Evolutionary conservation across 176 grass and related monocot genomes (phyloP).

Genomic region (Musa acuminata): DNA sequence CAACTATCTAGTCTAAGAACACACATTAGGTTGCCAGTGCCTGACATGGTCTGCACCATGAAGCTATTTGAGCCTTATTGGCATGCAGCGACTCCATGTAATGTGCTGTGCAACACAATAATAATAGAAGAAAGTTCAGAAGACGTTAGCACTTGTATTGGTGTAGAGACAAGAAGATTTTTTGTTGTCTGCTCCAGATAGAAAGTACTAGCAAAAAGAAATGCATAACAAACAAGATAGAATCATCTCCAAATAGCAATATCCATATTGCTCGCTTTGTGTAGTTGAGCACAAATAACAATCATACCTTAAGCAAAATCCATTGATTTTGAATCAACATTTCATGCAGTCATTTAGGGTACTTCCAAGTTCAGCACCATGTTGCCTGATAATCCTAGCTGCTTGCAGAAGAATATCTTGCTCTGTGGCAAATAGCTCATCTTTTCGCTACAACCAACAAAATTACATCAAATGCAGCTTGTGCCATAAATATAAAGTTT

Average conservation of each 20-base stretch:
- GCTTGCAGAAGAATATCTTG: slow-evolving; percentile 76
- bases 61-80: too few relatives aligned
- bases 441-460: slow-evolving; percentile 49
- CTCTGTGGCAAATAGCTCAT: slow-evolving; percentile 47
- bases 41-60: too few relatives aligned
- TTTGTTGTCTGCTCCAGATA: background rate
- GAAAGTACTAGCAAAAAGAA: background rate
- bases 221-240: background rate
- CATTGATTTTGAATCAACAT: background rate
- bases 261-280: background rate
- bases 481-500: background rate
- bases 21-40: too few relatives aligned
- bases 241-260: background rate
- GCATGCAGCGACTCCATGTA: too few relatives aligned
- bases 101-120: too few relatives aligned
- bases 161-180: background rate
- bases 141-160: too few relatives aligned
- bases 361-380: slow-evolving; percentile 62
- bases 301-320: background rate
- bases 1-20: too few relatives aligned
- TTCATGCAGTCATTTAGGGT: slow-evolving; percentile 8
- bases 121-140: too few relatives aligned
- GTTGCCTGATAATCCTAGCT: slow-evolving; percentile 50
- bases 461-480: background rate
- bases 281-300: background rate